phyloP scores from a whole-genome alignment of 163 green algal genomes.

The Scenedesmus sp. region DNA sequence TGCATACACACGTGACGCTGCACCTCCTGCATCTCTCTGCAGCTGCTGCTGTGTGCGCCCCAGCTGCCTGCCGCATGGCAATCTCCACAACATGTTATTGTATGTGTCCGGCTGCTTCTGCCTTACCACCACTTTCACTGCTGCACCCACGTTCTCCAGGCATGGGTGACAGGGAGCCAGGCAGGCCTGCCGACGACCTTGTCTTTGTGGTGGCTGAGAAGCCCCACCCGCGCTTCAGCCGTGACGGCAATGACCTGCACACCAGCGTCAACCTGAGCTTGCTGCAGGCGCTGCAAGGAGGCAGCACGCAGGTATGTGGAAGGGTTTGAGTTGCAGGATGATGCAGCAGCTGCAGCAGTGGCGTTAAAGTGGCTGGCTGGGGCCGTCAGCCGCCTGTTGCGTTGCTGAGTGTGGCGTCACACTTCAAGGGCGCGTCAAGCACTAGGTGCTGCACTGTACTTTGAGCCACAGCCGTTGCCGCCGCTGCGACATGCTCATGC shows the following conservation, averaged over 20 bases:
- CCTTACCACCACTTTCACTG: too few species aligned
- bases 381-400: too few species aligned
- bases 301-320: not conserved
- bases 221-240: slow-evolving; percentile 79
- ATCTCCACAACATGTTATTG: too few species aligned
- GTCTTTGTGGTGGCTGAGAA: slow-evolving; percentile 87
- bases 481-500: not conserved
- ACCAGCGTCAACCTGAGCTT: slow-evolving; percentile 47
- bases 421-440: too few species aligned
- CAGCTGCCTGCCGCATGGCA: too few species aligned
- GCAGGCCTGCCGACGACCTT: slow-evolving; percentile 80
- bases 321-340: not conserved
- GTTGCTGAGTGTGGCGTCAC: too few species aligned
- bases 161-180: slow-evolving; percentile 82
- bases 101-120: too few species aligned
- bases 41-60: not conserved
- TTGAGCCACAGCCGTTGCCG: too few species aligned
- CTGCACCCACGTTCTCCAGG: slow-evolving; percentile 36
- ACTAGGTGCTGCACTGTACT: too few species aligned
- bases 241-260: slow-evolving; percentile 86
- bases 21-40: not conserved
- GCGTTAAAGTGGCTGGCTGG: too few species aligned
- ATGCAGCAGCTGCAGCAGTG: not conserved
- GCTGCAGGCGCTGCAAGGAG: slow-evolving; percentile 3
- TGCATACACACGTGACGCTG: too few species aligned